Conservation (phyloP, 108 stramenopile genomes). For the Parietichytrium sp. region DNA sequence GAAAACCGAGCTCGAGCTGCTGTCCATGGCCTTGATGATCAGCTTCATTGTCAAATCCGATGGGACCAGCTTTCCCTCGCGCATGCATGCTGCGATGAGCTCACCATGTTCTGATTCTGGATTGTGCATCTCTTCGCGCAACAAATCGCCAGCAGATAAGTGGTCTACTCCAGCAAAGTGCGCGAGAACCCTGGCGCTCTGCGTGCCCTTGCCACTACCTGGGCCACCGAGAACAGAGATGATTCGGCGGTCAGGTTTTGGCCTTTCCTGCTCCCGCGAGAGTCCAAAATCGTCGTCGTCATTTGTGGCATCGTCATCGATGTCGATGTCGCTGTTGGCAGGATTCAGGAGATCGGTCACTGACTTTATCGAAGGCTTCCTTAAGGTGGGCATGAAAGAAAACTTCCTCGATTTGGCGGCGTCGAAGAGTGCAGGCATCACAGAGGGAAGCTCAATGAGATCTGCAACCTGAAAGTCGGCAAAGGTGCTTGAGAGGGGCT, state of each 20-base stretch:
- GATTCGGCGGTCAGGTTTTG: not conserved
- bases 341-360: not conserved
- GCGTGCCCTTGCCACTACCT: constrained; percentile 66
- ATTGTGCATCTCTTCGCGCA: constrained; percentile 53
- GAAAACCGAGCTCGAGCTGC: constrained; percentile 30
- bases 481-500: not conserved
- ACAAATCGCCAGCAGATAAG: constrained; percentile 60
- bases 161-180: constrained; percentile 55
- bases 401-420: not conserved
- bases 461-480: constrained; percentile 3
- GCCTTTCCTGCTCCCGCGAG: not conserved
- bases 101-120: constrained; percentile 47
- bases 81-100: constrained; percentile 50
- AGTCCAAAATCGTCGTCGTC: not conserved
- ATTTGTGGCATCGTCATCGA: not conserved
- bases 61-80: constrained; percentile 56
- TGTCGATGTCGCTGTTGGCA: not conserved
- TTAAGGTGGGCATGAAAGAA: not conserved
- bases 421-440: constrained; percentile 11
- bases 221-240: constrained; percentile 64
- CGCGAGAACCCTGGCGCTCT: constrained; percentile 53
- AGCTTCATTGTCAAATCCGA: constrained; percentile 47
- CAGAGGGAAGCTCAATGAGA: not conserved
- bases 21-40: constrained; percentile 49
- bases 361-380: not conserved